Percentiles rank a stretch among this genome's conserved stretches.
These are phyloP conservation scores for Alternaria brassicae DNA, from an alignment of 2,329 filamentous ascomycete genomes.

Conservation along the genomic window DNA sequence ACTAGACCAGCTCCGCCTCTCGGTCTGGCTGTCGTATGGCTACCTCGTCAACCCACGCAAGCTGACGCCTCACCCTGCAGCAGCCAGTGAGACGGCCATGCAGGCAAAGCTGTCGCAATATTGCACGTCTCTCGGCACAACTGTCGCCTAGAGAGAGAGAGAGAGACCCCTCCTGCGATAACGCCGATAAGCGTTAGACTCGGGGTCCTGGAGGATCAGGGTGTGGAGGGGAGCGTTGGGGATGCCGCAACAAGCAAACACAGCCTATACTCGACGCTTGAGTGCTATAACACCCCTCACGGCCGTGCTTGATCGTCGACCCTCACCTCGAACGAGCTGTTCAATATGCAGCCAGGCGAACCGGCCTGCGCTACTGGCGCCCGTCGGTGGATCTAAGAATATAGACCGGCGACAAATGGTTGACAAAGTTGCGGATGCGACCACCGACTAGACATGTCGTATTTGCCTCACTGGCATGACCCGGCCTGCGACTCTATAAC, in stretches of 20 bases:
- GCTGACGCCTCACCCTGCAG: slow-evolving; percentile 28
- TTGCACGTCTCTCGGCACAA: slow-evolving; percentile 19
- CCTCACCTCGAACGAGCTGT: slow-evolving; percentile 13
- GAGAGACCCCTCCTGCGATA: slow-evolving; percentile 34
- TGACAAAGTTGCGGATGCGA: slow-evolving; percentile 19
- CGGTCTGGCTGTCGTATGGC: slow-evolving; percentile 7
- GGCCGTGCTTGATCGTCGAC: slow-evolving; percentile 10
- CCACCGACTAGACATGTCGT: slow-evolving; percentile 23
- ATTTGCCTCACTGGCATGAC: slow-evolving; percentile 35
- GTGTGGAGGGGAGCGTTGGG: slow-evolving; percentile 28
- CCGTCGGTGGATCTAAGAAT: slow-evolving; percentile 32
- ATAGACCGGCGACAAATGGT: slow-evolving; percentile 19
- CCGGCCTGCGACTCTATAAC: slow-evolving; percentile 24
- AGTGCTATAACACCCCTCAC: slow-evolving; percentile 5
- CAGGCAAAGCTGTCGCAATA: slow-evolving; percentile 28
- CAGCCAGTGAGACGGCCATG: slow-evolving; percentile 33
- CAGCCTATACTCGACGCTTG: slow-evolving; percentile 16
- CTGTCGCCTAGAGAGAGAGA: slow-evolving; percentile 32
- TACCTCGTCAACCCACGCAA: slow-evolving; percentile 16
- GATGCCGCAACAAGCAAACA: slow-evolving; percentile 32
- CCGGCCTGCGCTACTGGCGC: slow-evolving; percentile 14
- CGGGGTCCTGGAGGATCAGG: slow-evolving; percentile 28
- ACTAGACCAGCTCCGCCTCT: slow-evolving; percentile 12
- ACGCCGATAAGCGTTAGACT: slow-evolving; percentile 39
- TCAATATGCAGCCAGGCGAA: slow-evolving; percentile 17